A percentile compares a stretch with the other conserved stretches of the same genome.
These are phyloP conservation scores for Aschersonia sp. DNA, from an alignment of 2,329 filamentous ascomycete genomes.

Conservation along the genomic window DNA sequence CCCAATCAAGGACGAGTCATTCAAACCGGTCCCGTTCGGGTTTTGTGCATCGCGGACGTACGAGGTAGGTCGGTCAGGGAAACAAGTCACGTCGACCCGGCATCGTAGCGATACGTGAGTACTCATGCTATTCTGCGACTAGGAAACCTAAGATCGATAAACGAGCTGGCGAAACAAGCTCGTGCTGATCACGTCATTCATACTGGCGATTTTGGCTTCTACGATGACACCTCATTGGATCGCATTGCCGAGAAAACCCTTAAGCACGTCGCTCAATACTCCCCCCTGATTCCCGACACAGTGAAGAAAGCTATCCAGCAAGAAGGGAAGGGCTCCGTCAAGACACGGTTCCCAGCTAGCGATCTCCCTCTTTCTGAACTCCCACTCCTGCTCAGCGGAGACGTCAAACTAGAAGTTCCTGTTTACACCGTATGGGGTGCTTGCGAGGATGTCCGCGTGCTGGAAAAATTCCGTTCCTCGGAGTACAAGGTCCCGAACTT, in stretches of 20 bases:
- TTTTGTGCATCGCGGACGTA: conserved; percentile 59
- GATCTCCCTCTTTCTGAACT: conserved; percentile 89
- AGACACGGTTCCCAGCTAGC: conserved; percentile 65
- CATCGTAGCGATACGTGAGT: too few species aligned
- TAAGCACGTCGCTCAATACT: conserved; percentile 98
- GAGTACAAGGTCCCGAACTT: conserved; percentile 98
- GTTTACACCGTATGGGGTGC: conserved; percentile 99
- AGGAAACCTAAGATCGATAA: conserved; percentile 93
- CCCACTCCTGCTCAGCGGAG: conserved; percentile 72
- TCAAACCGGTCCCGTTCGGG: conserved; percentile 49
- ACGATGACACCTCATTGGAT: conserved; percentile 89
- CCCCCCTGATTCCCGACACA: conserved; percentile 73
- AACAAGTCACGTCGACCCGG: too few species aligned
- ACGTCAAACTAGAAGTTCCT: conserved; percentile 82
- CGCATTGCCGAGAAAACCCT: conserved; percentile 97
- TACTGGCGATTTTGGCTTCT: conserved; percentile 98
- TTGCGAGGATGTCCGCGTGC: conserved; percentile 91
- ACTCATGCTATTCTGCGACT: background rate
- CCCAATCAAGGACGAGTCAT: conserved; percentile 54
- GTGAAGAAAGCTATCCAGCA: conserved; percentile 53
- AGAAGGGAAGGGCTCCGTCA: conserved; percentile 62
- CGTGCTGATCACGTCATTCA: conserved; percentile 96
- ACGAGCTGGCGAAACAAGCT: conserved; percentile 89
- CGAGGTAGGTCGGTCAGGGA: conserved; percentile 33
- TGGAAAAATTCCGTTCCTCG: conserved; percentile 93